Evolutionary conservation across 1,139 yeast species (phyloP).

Genomic region (Pneumocystis jirovecii): DNA sequence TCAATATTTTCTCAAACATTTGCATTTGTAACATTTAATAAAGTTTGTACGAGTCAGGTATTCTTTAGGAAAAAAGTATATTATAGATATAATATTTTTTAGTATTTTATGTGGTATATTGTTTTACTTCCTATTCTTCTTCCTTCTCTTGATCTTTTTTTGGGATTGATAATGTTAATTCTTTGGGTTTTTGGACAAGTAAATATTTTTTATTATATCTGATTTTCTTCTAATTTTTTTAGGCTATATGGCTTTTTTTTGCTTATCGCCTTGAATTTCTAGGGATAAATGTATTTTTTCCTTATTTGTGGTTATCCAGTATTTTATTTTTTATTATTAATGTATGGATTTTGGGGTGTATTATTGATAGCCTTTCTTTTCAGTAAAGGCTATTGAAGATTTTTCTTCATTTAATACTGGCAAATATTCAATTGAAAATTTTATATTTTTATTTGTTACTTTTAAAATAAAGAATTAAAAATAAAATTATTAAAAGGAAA

Average conservation of each 20-base stretch:
- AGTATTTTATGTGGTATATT: conserved; percentile 82
- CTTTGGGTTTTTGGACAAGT: conserved; percentile 58
- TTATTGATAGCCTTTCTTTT: conserved; percentile 33
- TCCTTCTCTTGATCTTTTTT: conserved; percentile 30
- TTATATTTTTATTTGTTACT: background rate
- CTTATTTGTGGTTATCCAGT: conserved; percentile 45
- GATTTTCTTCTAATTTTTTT: background rate
- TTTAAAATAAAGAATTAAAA: background rate
- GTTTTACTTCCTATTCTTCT: conserved; percentile 65
- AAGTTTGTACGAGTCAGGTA: conserved; percentile 75
- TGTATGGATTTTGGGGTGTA: conserved; percentile 44
- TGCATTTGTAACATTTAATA: conserved; percentile 78
- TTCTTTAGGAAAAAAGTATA: background rate
- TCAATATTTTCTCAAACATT: conserved; percentile 79
- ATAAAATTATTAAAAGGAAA: too few species aligned
- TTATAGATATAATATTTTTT: conserved; percentile 12
- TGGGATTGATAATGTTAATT: conserved; percentile 19
- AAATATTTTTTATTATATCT: background rate
- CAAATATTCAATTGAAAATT: background rate
- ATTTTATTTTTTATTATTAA: conserved; percentile 55
- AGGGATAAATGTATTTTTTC: conserved; percentile 52
- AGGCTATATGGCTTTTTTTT: conserved; percentile 54
- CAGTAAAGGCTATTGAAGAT: background rate
- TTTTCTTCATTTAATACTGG: background rate
- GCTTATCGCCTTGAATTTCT: conserved; percentile 74